A percentile compares a stretch with the other conserved stretches of the same genome.
Conservation (phyloP, 257 asterid genomes). For the Plantago elongata region DNA sequence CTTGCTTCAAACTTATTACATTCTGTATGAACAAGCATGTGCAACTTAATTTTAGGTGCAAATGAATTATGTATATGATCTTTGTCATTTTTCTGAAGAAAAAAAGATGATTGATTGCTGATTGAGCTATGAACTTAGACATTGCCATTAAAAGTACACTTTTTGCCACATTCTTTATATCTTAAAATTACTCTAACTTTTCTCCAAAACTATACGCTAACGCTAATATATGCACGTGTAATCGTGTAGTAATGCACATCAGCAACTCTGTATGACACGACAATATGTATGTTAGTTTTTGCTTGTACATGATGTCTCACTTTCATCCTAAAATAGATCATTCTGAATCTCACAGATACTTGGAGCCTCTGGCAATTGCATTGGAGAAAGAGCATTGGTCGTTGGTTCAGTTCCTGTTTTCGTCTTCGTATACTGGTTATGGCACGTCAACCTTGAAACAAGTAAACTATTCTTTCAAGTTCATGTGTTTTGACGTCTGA, state of each 20-base stretch:
- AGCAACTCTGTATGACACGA: too few relatives aligned
- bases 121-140: too few relatives aligned
- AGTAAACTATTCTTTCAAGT: conserved; percentile 38
- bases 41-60: not conserved
- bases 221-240: too few relatives aligned
- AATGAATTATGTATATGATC: too few relatives aligned
- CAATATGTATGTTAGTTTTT: not conserved
- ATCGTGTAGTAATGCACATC: too few relatives aligned
- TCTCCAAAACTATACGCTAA: too few relatives aligned
- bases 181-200: too few relatives aligned
- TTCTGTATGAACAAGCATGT: not conserved
- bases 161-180: too few relatives aligned
- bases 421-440: conserved; percentile 91
- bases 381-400: conserved; percentile 95
- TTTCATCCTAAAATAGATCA: conserved; percentile 16
- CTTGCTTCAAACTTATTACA: not conserved
- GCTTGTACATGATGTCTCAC: not conserved
- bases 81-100: too few relatives aligned
- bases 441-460: conserved; percentile 92
- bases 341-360: conserved; percentile 49
- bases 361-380: conserved; percentile 88
- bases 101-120: too few relatives aligned
- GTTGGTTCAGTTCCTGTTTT: conserved; percentile 75
- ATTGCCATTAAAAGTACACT: too few relatives aligned
- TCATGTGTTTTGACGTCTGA: conserved; percentile 7